These are phyloP conservation scores for Dillenia turbinata DNA, from an alignment of 164 flowering plant species.

Conservation along the genomic window DNA sequence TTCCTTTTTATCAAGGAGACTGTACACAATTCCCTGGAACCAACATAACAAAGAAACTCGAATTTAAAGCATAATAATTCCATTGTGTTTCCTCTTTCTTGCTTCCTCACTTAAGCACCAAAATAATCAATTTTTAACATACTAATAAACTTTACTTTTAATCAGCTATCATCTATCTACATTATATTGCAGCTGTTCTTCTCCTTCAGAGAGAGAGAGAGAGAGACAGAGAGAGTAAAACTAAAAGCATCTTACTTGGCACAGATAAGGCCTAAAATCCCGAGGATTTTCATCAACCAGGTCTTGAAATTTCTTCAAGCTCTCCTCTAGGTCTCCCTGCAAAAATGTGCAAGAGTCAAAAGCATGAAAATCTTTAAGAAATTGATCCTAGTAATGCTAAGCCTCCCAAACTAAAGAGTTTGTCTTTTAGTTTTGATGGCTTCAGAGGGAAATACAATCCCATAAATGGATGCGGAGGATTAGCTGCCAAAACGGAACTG, in stretches of 20 bases:
- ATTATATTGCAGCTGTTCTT: too few relatives aligned
- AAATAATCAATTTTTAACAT: not conserved
- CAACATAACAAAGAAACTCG: conserved; percentile 1
- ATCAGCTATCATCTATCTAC: too few relatives aligned
- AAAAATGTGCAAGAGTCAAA: not conserved
- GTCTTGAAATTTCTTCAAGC: conserved; percentile 53
- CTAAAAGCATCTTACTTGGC: conserved; percentile 51
- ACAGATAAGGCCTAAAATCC: conserved; percentile 95
- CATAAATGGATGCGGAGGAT: too few relatives aligned
- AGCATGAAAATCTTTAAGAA: not conserved
- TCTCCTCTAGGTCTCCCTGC: conserved; percentile 85
- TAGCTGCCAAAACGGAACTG: not conserved
- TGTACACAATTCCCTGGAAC: conserved; percentile 80
- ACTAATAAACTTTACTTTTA: not conserved
- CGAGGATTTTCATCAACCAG: conserved; percentile 74
- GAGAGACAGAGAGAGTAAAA: not conserved
- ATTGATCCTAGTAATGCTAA: not conserved
- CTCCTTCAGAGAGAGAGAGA: too few relatives aligned
- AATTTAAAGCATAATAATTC: not conserved
- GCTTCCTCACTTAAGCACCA: not conserved
- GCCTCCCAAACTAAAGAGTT: not conserved
- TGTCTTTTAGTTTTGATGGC: not conserved
- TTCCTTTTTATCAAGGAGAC: conserved; percentile 60
- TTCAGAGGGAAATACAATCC: not conserved
- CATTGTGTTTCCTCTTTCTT: not conserved